Evolutionary conservation across 495 filamentous ascomycete genomes (phyloP), one percentile per base, ranked within the genome.

Genomic region (Aspergillus panamensis): DNA sequence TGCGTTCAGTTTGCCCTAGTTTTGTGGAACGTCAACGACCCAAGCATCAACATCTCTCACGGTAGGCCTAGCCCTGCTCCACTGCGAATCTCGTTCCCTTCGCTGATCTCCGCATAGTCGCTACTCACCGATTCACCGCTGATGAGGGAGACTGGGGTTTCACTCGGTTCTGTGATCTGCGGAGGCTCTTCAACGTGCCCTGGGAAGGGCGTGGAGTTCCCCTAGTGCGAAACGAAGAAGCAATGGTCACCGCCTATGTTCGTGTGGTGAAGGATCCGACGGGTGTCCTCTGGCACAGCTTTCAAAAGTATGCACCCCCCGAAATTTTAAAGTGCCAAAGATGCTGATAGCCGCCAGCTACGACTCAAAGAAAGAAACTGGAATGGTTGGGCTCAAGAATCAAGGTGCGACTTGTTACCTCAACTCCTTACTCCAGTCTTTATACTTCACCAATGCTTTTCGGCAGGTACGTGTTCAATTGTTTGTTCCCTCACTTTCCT

Each of bases 121-220:
- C 82, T 44, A 90, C 91, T 56, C 94, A 99, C 65, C 87, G 94
- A 52, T 99, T 96, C 68, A 96, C 89, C 10, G 87, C 86, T 40
- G 93, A 97, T 19, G 94, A 99, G 73, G 90, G 90, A n/a, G 94
- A 99, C 64, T 99, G 94, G 94, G 94, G 94, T 1, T 99, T 99
- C 66, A 97, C 95, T 5, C 74, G 91, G 51, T 99, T 97, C 67
- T 84, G 87, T 19, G 92, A 97, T 63, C 74, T 95, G 48, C 82
- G 90, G 31, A 87, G 84, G 64, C 84, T 97, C 64, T 96, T 96
- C 68, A 84, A 80, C 53, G 68, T 81, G 19, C 76, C 80, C 6
- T 95, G 84, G 82, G 84, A 92, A 49, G 80, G 83, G 33, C 78
- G 74, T 60, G 80, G 78, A 8, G 81, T 86, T 37, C 89, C 89